These are phyloP conservation scores for Vicia villosa DNA, from an alignment of 306 rosid genomes.

Conservation along the genomic window DNA sequence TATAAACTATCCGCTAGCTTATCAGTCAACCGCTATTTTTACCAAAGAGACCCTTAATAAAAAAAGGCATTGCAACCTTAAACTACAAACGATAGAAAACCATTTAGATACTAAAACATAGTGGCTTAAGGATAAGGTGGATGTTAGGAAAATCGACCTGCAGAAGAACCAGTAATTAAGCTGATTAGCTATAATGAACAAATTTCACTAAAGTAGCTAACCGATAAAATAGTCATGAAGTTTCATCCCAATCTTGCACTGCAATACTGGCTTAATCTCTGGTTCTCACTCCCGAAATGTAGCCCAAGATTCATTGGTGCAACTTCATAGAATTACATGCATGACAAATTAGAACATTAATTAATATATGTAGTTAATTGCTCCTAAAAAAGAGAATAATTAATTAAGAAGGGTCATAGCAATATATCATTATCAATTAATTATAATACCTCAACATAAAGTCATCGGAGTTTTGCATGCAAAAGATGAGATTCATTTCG, in stretches of 20 bases:
- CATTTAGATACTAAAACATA: no score
- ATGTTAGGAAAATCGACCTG: no score
- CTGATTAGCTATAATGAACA: background rate
- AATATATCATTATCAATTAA: background rate
- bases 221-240: background rate
- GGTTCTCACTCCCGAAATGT: slow-evolving; percentile 59
- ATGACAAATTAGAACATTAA: background rate
- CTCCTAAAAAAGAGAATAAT: background rate
- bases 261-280: slow-evolving; percentile 45
- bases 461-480: background rate
- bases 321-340: background rate
- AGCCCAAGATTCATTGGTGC: background rate
- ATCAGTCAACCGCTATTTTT: no score
- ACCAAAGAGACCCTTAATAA: no score
- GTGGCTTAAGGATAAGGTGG: no score
- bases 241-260: slow-evolving; percentile 22
- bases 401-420: background rate
- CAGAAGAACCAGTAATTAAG: background rate
- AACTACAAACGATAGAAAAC: no score
- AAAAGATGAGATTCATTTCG: slow-evolving; percentile 28
- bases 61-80: no score
- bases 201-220: background rate
- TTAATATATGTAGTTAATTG: background rate
- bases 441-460: slow-evolving; percentile 9
- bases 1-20: no score